Evolutionary conservation across 2,329 filamentous ascomycete species (phyloP), one percentile per base, ranked within the genome.

Genomic region (Epichloe aotearoae): DNA sequence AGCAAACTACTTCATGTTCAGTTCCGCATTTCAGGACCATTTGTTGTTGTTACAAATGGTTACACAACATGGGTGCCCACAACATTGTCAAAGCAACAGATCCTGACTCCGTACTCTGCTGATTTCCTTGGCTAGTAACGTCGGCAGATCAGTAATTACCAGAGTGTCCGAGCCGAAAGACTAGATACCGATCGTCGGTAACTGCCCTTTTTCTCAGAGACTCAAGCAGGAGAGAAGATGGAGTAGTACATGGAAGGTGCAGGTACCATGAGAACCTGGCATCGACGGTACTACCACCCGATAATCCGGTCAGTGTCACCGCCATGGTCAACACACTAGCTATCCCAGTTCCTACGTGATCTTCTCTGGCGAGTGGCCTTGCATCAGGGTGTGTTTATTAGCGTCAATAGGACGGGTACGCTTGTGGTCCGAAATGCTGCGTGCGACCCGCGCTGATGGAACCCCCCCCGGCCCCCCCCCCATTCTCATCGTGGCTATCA

Each of bases 341-440:
- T 30, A 42, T 15, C 39, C 11, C 15, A 15, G 26, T 39, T 53
- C 34, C 46, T 53, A 53, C 37, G 49, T 49, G 46, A 51, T 49
- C 37, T 39, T 46, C 20, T 34, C 38, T 49, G 46, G 49, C 49
- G 48, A 46, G 52, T 47, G 47, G 48, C 52, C 49, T 50, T 38
- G 52, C 38, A 48, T 50, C 44, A 40, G 40, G 45, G 44, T 30
- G 19, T 40, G 38, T 37, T 45, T 7, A 30, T 30, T 3, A 41
- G 14, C 52, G 14, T 50, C 50, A 49, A 46, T 20, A 39, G 34
- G 45, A 33, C 46, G 26, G 46, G 36, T 40, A 44, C 34, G 39
- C 34, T 8, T 47, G 33, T 33, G 41, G 50, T 39, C 49, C 52
- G 45, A 41, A 48, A 20, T 38, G 34, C 40, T 23, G 49, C 49